Evolutionary conservation across 148 eudicot genomes (phyloP), one percentile per base, ranked within the genome.

Genomic region (Fagopyrum homotropicum): DNA sequence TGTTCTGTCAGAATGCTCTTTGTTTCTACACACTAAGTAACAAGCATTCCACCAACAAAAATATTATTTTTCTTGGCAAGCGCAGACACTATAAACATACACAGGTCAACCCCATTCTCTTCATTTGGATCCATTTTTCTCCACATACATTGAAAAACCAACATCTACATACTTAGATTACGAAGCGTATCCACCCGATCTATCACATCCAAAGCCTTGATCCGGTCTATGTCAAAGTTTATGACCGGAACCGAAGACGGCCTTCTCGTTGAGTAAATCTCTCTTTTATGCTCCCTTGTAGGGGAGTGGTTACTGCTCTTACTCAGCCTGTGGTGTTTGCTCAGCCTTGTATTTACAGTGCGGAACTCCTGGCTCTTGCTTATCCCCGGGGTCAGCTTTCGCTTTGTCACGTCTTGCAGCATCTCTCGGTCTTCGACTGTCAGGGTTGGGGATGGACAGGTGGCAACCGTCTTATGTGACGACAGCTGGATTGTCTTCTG

Each of bases 341-440:
- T 83, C 73, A 89, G 80, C 68, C 88, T 87, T 30, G 68, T 81
- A 76, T 73, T 89, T 10, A 78, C 80, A 16, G 88, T 89, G 45
- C 85, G 86, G 45, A 95, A 95, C 83, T 95, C 99, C 66, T 95
- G 99, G 80, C 98, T 92, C 81, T 95, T 95, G 75, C 99, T 95
- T 69, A 95, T 95, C 2, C 97, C 99, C 0, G 98, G 99, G 8
- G 94, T 92, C 69, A 89, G 87, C 79, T 95, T 94, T 73, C 98
- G 80, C 81, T 89, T 87, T 22, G 86, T 83, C 49, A 94, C 97
- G 30, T 87, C 93, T 29, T 85, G 81, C 56, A 94, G 96, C 98
- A 94, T 91, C 76, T 82, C 83, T 22, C 83, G 93, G 82, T 95
- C 99, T 84, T 95, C 99, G 15, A 85, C 79, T 0, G 99, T 83